Percentiles rank a stretch among this genome's conserved stretches.
Evolutionary conservation across 495 filamentous ascomycete genomes (phyloP).

Genomic region (Aspergillus cristatus): DNA sequence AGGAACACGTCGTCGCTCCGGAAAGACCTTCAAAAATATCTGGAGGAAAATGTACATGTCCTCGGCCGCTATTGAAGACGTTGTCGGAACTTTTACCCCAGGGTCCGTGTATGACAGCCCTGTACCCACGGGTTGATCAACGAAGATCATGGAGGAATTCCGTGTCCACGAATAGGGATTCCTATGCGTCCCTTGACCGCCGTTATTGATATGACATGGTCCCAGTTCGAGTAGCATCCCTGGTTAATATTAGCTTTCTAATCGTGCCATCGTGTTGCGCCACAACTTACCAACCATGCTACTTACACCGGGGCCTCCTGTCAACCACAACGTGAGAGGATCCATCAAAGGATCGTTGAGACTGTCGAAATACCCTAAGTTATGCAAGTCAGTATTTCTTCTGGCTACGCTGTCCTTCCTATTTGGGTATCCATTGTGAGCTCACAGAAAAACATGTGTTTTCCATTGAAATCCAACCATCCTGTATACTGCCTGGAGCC

Average conservation of each 20-base stretch:
- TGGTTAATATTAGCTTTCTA: not conserved
- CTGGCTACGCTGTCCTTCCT: too few relatives aligned
- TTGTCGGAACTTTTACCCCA: conserved; percentile 14
- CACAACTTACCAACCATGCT: conserved; percentile 22
- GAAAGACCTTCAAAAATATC: conserved; percentile 33
- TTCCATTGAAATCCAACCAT: conserved; percentile 23
- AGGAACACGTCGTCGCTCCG: conserved; percentile 13
- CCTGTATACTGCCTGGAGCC: conserved; percentile 31
- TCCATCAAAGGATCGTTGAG: conserved; percentile 42
- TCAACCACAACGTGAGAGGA: conserved; percentile 51
- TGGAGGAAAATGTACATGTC: conserved; percentile 37
- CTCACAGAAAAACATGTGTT: conserved; percentile 48
- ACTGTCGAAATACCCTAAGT: conserved; percentile 47
- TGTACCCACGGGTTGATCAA: conserved; percentile 37
- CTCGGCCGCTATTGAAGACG: conserved; percentile 19
- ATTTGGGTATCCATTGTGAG: too few relatives aligned
- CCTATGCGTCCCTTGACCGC: conserved; percentile 28
- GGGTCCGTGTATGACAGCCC: conserved; percentile 37
- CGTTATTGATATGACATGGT: conserved; percentile 33
- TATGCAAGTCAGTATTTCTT: too few relatives aligned
- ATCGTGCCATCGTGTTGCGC: not conserved
- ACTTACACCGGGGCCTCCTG: conserved; percentile 36
- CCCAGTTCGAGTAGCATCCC: conserved; percentile 26
- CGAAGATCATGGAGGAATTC: conserved; percentile 35
- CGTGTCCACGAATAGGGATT: conserved; percentile 41